Conservation (phyloP, 2,329 filamentous ascomycete genomes). For the Apiospora rasikravindrae region DNA sequence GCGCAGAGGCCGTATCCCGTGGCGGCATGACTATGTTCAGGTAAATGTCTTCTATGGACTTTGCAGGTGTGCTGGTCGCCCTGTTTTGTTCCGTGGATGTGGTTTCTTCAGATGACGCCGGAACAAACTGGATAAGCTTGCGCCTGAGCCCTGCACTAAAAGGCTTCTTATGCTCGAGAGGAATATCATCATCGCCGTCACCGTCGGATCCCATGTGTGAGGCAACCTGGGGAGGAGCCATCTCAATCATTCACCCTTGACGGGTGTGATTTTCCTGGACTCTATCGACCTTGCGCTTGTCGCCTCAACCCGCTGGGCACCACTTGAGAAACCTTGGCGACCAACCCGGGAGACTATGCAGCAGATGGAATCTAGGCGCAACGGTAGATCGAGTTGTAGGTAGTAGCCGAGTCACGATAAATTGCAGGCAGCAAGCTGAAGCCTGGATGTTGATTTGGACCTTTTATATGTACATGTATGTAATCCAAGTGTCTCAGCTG, state of each 20-base stretch:
- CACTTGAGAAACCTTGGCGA: neutral
- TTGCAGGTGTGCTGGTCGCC: slow-evolving; percentile 32
- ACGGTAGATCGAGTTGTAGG: neutral
- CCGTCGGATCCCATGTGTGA: slow-evolving; percentile 24
- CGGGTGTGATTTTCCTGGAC: neutral
- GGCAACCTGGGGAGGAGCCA: slow-evolving; percentile 30
- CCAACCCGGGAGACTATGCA: neutral
- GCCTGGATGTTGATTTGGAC: neutral
- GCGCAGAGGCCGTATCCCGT: slow-evolving; percentile 31
- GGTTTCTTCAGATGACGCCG: slow-evolving; percentile 49
- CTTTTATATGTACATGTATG: neutral
- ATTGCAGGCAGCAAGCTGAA: neutral
- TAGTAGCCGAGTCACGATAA: neutral
- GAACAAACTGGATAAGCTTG: slow-evolving; percentile 62
- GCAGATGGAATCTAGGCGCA: neutral
- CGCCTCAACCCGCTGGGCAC: neutral
- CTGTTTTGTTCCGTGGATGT: slow-evolving; percentile 32
- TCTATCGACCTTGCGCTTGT: neutral
- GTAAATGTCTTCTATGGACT: slow-evolving; percentile 63
- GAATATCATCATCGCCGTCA: slow-evolving; percentile 51
- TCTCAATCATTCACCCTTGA: slow-evolving; percentile 18
- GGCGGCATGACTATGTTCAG: slow-evolving; percentile 68
- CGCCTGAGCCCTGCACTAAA: slow-evolving; percentile 64
- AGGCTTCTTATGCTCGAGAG: slow-evolving; percentile 57
- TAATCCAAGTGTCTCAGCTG: neutral